Evolutionary conservation across 306 rosid species (phyloP), one percentile per base, ranked within the genome.

Genomic region (Rosa multiflora): DNA sequence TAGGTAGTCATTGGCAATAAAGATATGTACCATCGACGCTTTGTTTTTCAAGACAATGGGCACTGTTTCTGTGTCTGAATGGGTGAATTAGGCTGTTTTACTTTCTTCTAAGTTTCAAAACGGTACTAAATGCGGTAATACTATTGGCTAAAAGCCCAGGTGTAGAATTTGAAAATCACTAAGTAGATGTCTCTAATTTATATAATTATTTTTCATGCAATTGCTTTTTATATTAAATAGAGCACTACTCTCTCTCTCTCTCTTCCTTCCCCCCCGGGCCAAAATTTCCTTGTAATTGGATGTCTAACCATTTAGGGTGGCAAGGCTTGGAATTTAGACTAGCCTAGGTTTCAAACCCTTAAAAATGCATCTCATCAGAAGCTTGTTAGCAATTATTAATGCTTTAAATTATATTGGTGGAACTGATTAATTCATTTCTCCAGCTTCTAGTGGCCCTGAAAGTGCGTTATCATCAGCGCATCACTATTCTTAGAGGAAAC

Each of bases 401-500:
- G 77, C 69, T 67, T 15, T 42, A 58, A 32, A 62, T 56, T 73
- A 53, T 52, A 13, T 23, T 67, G 48, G 32, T 79, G 69, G 21
- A 56, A 46, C 85, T 85, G 59, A 87, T 77, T 85, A 51, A 79
- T 82, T 80, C 43, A 68, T 85, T 70, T 73, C 26, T 88, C 64
- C 94, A 96, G 99, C 97, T 96, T 52, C 89, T 96, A 48, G 99
- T 96, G 83, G 97, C 97, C 77, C 80, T 96, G 79, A 96, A 96
- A 89, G 99, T 96, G 70, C 88, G 97, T 52, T 91, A 90, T 89
- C 92, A 89, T 82, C 99, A 96, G 78, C 95, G 99, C 23, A 93
- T 96, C 72, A 93, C 99, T 69, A 96, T 96, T 88, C 99, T 96
- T 83, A 89, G 99, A 80, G 99, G 99, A 86, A 96, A 96, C 85